Conservation (phyloP, 78 protist species). For the Dictyostelium capitatum region DNA sequence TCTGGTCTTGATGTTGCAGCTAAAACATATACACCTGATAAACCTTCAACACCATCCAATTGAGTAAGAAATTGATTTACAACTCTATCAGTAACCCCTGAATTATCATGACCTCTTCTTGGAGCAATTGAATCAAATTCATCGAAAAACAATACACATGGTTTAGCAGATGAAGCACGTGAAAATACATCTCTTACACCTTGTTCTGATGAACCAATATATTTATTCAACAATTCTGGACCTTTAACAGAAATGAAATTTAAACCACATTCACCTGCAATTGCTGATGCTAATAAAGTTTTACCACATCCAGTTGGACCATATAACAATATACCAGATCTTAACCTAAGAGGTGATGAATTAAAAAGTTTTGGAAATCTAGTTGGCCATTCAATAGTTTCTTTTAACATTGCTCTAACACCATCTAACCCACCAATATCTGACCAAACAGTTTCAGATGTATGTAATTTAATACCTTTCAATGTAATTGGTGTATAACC, state of each 20-base stretch:
- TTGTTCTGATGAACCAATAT: conserved; percentile 95
- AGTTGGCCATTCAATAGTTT: conserved; percentile 89
- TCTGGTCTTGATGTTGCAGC: conserved; percentile 96
- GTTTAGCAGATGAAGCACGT: conserved; percentile 92
- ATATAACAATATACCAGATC: conserved; percentile 89
- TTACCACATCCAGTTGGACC: conserved; percentile 98
- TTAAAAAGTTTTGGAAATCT: conserved; percentile 82
- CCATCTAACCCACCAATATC: conserved; percentile 84
- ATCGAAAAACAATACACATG: conserved; percentile 97
- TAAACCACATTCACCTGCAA: conserved; percentile 92
- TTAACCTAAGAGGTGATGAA: conserved; percentile 77
- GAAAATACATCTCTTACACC: conserved; percentile 90
- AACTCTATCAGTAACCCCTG: conserved; percentile 97
- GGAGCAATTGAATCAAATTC: conserved; percentile 96
- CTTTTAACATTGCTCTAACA: conserved; percentile 73
- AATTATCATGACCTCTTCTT: conserved; percentile 85
- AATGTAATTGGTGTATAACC: conserved; percentile 69
- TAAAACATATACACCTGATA: conserved; percentile 91
- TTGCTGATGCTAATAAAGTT: conserved; percentile 89
- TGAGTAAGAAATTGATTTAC: conserved; percentile 95
- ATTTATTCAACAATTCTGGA: conserved; percentile 97
- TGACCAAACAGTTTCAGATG: conserved; percentile 68
- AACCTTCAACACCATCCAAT: conserved; percentile 96
- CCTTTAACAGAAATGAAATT: conserved; percentile 94
- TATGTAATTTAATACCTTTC: conserved; percentile 65